Conservation (phyloP, 2,329 filamentous ascomycete species). For the Grosmannia penicillata region DNA sequence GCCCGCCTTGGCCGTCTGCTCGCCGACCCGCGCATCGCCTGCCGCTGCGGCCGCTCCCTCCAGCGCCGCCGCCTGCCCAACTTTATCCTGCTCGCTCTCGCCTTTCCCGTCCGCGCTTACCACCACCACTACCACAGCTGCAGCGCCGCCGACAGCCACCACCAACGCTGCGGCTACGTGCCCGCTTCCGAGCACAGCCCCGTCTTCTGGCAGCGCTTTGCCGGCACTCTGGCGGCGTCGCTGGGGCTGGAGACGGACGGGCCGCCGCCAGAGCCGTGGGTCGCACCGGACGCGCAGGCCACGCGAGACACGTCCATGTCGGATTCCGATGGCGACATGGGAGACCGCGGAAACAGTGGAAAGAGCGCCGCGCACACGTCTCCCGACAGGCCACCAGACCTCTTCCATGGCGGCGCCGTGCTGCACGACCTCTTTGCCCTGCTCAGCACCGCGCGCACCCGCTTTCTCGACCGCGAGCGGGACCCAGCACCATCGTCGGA, state of each 20-base stretch:
- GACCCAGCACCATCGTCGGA: neutral
- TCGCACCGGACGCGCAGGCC: too few relatives aligned
- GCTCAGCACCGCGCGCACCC: neutral
- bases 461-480: neutral
- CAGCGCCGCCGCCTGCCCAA: conserved; percentile 1
- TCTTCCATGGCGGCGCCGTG: neutral
- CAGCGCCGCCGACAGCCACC: neutral
- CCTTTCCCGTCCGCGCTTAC: neutral
- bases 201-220: conserved; percentile 2
- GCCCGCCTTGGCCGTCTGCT: neutral
- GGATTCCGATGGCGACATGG: too few relatives aligned
- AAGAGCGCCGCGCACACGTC: neutral
- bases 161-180: neutral
- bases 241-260: neutral
- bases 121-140: too few relatives aligned
- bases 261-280: too few relatives aligned
- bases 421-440: neutral
- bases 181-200: conserved; percentile 1
- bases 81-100: conserved; percentile 1
- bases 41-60: conserved; percentile 1
- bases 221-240: neutral
- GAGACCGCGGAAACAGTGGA: neutral
- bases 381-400: neutral
- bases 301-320: too few relatives aligned
- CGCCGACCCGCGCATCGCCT: neutral